Percentiles rank a stretch among this genome's conserved stretches.
These are phyloP conservation scores for Pulicaria dysenterica DNA, from an alignment of 129 eudicot species.

Conservation along the genomic window DNA sequence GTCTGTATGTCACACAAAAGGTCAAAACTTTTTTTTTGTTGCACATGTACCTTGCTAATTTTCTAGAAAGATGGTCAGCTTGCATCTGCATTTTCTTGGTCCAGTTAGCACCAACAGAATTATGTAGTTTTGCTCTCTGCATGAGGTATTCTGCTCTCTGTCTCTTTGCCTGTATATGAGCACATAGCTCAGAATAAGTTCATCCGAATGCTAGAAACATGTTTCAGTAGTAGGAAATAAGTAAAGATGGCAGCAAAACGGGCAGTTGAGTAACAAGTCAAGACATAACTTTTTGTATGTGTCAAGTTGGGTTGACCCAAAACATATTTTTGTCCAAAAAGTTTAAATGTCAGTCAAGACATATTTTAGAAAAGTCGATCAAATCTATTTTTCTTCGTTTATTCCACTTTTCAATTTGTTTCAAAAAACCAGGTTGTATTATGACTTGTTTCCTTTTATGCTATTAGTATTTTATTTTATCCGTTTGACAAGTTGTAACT, in stretches of 20 bases:
- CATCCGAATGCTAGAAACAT: slow-evolving; percentile 2
- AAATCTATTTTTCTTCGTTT: too few relatives aligned
- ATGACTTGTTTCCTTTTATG: not conserved
- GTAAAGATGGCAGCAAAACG: slow-evolving; percentile 2
- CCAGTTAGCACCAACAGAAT: slow-evolving; percentile 44
- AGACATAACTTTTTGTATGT: not conserved
- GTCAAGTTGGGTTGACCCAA: not conserved
- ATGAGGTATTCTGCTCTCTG: slow-evolving; percentile 77
- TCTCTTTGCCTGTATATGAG: slow-evolving; percentile 71
- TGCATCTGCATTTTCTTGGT: slow-evolving; percentile 59
- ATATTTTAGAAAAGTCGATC: not conserved
- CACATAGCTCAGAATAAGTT: slow-evolving; percentile 12
- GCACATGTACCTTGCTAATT: slow-evolving; percentile 61
- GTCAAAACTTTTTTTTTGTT: not conserved
- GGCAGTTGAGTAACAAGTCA: not conserved
- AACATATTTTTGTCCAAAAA: not conserved
- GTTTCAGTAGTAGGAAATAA: not conserved
- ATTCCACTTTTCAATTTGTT: too few relatives aligned
- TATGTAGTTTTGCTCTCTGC: slow-evolving; percentile 68
- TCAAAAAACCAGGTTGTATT: too few relatives aligned
- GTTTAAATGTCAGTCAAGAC: not conserved
- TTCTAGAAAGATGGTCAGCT: slow-evolving; percentile 73
- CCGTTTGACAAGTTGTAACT: not conserved
- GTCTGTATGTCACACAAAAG: slow-evolving; percentile 7
- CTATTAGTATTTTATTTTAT: not conserved